Evolutionary conservation across 176 grass and related monocot genomes (phyloP).

Genomic region (Secale cereale): DNA sequence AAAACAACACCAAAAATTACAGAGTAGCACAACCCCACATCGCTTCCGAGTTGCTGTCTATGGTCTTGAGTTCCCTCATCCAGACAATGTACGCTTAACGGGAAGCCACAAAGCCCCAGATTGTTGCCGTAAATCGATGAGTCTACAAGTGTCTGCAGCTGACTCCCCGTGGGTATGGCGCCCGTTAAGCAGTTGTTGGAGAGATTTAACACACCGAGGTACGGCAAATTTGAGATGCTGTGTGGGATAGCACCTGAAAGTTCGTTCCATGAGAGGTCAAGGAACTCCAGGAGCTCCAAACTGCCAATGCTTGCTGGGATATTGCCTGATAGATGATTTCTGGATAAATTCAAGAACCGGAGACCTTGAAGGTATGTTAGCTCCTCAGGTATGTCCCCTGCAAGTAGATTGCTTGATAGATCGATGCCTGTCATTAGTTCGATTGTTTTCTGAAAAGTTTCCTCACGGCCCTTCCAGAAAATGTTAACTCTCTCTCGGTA

Average conservation of each 20-base stretch:
- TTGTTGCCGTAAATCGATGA: conserved; percentile 29
- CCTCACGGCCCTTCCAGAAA: too few species aligned
- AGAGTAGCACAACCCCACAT: too few species aligned
- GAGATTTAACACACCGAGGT: not conserved
- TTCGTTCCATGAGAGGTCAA: too few species aligned
- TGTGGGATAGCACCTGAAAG: too few species aligned
- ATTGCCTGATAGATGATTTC: not conserved
- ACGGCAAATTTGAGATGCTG: not conserved
- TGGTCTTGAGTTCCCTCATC: too few species aligned
- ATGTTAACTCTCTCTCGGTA: not conserved
- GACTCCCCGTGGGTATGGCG: conserved; percentile 4
- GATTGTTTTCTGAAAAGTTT: not conserved
- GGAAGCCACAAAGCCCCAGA: conserved; percentile 11
- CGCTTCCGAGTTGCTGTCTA: too few species aligned
- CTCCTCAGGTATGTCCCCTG: not conserved
- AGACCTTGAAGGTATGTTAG: conserved; percentile 2
- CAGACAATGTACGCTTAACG: not conserved
- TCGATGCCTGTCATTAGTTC: conserved; percentile 17
- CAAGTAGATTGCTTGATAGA: conserved; percentile 13
- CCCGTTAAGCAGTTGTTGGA: conserved; percentile 17
- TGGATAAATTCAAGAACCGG: conserved; percentile 11
- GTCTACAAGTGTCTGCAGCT: conserved; percentile 7
- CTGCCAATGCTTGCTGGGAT: not conserved
- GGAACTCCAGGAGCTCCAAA: conserved; percentile 17
- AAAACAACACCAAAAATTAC: too few species aligned